Percentiles rank a stretch among this genome's conserved stretches.
Evolutionary conservation across 1,139 yeast species (phyloP).

Genomic region (Arxiozyma telluris): DNA sequence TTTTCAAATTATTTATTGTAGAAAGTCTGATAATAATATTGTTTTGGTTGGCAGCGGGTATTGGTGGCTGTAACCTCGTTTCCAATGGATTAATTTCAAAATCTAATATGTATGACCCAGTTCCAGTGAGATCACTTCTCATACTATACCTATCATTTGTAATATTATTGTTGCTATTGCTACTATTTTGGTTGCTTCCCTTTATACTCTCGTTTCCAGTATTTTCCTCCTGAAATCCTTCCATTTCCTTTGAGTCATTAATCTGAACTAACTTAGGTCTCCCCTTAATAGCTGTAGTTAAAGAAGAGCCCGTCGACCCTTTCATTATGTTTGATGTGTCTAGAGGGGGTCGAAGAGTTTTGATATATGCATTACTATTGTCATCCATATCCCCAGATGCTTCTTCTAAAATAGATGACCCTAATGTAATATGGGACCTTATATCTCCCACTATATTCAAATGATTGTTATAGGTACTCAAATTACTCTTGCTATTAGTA

Average conservation of each 20-base stretch:
- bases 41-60: constrained; percentile 1
- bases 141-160: neutral
- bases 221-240: neutral
- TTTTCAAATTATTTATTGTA: no score
- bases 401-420: constrained; percentile 30
- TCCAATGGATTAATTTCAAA: neutral
- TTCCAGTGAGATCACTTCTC: neutral
- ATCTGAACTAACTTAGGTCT: constrained; percentile 58
- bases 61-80: constrained; percentile 3
- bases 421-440: constrained; percentile 30
- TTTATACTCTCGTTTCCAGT: neutral
- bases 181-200: neutral
- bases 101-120: constrained; percentile 3
- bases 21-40: neutral
- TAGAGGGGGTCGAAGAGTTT: neutral
- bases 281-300: constrained; percentile 60
- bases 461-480: neutral
- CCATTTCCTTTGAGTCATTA: constrained; percentile 15
- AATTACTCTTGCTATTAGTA: neutral
- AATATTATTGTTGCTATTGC: no score
- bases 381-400: constrained; percentile 18
- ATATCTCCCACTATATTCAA: constrained; percentile 19
- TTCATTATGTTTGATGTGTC: neutral
- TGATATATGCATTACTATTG: neutral
- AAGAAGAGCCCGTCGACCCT: neutral